Percentiles rank a stretch among this genome's conserved stretches.
phyloP scores from a whole-genome alignment of 345 rosid genomes.

The Rubroshorea leprosula region DNA sequence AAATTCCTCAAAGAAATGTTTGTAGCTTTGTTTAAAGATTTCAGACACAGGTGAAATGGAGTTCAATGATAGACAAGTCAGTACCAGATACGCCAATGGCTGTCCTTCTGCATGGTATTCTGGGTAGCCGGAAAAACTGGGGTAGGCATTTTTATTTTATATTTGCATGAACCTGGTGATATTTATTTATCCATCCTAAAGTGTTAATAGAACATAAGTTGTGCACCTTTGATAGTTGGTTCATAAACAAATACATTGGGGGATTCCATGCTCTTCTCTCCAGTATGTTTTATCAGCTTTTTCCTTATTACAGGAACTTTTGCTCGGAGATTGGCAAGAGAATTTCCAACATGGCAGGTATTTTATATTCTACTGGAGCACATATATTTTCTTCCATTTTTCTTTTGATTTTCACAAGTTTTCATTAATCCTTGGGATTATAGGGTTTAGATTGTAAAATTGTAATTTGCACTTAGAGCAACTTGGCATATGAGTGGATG shows the following conservation, averaged over 20 bases:
- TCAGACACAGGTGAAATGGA: conserved; percentile 69
- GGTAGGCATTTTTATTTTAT: conserved; percentile 37
- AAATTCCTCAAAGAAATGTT: not conserved
- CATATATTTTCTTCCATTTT: not conserved
- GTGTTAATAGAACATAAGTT: not conserved
- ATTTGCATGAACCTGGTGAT: not conserved
- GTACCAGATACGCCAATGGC: conserved; percentile 86
- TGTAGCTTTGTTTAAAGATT: not conserved
- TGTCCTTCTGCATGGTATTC: conserved; percentile 84
- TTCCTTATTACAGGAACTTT: conserved; percentile 52
- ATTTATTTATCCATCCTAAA: too few relatives aligned
- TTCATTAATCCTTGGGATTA: not conserved
- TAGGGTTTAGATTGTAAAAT: not conserved
- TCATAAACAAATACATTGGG: not conserved
- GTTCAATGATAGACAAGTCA: conserved; percentile 53
- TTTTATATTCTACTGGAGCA: conserved; percentile 7
- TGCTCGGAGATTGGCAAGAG: conserved; percentile 74
- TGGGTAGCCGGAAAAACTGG: conserved; percentile 91
- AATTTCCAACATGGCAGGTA: conserved; percentile 96
- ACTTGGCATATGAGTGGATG: not conserved
- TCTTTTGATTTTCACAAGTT: not conserved
- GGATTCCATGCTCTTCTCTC: not conserved
- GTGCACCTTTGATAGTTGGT: not conserved
- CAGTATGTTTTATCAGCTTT: not conserved
- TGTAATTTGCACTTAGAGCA: not conserved